These are phyloP conservation scores for Botrytis fabae DNA, from an alignment of 2,329 filamentous ascomycete species.

Conservation along the genomic window DNA sequence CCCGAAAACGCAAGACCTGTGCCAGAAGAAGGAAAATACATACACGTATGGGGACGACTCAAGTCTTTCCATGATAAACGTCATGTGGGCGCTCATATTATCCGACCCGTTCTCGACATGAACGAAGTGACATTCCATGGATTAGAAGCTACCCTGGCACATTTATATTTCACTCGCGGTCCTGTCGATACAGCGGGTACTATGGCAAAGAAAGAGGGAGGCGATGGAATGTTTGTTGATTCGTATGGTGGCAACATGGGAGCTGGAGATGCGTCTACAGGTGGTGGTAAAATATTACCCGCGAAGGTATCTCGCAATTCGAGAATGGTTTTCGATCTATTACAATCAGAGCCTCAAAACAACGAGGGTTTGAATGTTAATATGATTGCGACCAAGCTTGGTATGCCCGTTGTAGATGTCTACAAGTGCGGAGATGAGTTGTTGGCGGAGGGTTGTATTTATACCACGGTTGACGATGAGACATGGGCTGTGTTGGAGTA, in stretches of 20 bases:
- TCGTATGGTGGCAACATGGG: slow-evolving; percentile 42
- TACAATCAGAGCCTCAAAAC: slow-evolving; percentile 66
- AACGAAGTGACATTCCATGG: slow-evolving; percentile 94
- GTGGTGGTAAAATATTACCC: slow-evolving; percentile 39
- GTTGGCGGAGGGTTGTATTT: slow-evolving; percentile 71
- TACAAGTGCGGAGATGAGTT: slow-evolving; percentile 80
- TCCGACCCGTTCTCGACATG: slow-evolving; percentile 77
- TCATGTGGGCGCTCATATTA: slow-evolving; percentile 75
- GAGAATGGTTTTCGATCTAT: slow-evolving; percentile 68
- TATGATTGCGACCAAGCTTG: slow-evolving; percentile 66
- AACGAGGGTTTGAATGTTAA: slow-evolving; percentile 85
- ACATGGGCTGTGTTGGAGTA: slow-evolving; percentile 85
- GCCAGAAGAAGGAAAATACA: slow-evolving; percentile 73
- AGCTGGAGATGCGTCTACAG: slow-evolving; percentile 26
- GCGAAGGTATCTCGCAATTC: slow-evolving; percentile 54
- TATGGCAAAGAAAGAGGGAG: slow-evolving; percentile 41
- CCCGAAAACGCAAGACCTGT: slow-evolving; percentile 49
- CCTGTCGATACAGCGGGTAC: slow-evolving; percentile 45
- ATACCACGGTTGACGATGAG: slow-evolving; percentile 87
- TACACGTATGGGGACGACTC: slow-evolving; percentile 81
- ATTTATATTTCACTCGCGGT: slow-evolving; percentile 79
- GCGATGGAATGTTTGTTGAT: slow-evolving; percentile 42
- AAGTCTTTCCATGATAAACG: slow-evolving; percentile 83
- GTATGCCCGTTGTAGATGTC: slow-evolving; percentile 69
- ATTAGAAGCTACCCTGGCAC: slow-evolving; percentile 84